Percentiles rank a stretch among this genome's conserved stretches.
These are phyloP conservation scores for Pleodorina starrii DNA, from an alignment of 139 green algal species.

Conservation along the genomic window DNA sequence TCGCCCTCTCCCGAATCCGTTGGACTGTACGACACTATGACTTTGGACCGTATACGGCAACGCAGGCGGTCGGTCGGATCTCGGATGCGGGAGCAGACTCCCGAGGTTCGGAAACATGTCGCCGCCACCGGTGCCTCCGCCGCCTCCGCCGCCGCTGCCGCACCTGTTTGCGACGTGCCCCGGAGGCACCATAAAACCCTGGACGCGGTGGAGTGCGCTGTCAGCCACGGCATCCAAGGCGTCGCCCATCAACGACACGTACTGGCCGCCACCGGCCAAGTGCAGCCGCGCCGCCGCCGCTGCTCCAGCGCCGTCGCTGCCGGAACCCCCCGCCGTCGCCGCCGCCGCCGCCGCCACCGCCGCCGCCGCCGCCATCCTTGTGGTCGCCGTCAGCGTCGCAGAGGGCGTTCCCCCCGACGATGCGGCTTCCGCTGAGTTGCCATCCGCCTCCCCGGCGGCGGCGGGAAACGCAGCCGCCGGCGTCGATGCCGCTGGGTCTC, in stretches of 20 bases:
- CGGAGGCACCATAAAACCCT: not conserved
- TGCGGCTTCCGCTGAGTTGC: not conserved
- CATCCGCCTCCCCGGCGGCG: not conserved
- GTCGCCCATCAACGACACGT: constrained; percentile 26
- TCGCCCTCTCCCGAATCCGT: no score
- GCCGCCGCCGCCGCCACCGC: no score
- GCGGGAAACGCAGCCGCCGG: no score
- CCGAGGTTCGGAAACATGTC: no score
- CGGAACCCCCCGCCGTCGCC: no score
- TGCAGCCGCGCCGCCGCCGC: not conserved
- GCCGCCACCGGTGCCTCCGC: no score
- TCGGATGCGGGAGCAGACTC: no score
- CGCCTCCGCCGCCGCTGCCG: no score
- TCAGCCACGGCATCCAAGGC: constrained; percentile 45
- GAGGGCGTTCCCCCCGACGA: no score
- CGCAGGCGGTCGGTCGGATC: no score
- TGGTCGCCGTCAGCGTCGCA: not conserved
- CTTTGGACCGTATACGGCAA: no score
- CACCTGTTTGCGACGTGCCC: constrained; percentile 4
- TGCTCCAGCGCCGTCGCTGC: not conserved
- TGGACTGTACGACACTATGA: no score
- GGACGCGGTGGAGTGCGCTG: not conserved
- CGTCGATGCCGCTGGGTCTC: not conserved
- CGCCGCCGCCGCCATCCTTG: not conserved
- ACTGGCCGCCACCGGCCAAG: constrained; percentile 17